Conservation (phyloP, 164 flowering plant genomes). For the Malania oleifera region DNA sequence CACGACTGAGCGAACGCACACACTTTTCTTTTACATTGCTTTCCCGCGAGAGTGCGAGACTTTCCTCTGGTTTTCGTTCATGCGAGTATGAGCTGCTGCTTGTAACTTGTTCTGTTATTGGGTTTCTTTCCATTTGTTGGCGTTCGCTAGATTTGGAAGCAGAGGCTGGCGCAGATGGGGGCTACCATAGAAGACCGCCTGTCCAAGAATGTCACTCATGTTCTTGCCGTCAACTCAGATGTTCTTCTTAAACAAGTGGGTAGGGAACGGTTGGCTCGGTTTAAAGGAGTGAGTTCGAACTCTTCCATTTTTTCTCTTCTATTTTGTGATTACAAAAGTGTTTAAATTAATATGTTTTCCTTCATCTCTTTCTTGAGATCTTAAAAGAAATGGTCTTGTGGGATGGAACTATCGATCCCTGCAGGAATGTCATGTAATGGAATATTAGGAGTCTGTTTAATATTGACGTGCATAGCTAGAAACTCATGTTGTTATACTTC, state of each 20-base stretch:
- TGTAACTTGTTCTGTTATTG: neutral
- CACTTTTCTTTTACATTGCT: no score
- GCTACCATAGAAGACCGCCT: conserved; percentile 55
- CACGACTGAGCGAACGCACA: no score
- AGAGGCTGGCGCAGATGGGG: conserved; percentile 78
- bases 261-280: conserved; percentile 30
- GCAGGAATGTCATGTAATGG: no score
- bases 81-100: no score
- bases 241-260: conserved; percentile 41
- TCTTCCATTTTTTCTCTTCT: neutral
- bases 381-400: neutral
- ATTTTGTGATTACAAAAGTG: no score
- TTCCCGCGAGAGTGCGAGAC: no score
- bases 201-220: conserved; percentile 59
- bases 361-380: conserved; percentile 1
- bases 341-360: no score
- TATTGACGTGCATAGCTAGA: no score
- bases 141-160: conserved; percentile 78
- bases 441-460: no score
- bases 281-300: conserved; percentile 54
- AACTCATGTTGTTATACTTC: no score
- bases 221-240: conserved; percentile 47
- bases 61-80: no score
- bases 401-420: no score
- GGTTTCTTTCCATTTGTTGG: neutral